phyloP scores from a whole-genome alignment of 306 rosid genomes.

The Abrus precatorius region DNA sequence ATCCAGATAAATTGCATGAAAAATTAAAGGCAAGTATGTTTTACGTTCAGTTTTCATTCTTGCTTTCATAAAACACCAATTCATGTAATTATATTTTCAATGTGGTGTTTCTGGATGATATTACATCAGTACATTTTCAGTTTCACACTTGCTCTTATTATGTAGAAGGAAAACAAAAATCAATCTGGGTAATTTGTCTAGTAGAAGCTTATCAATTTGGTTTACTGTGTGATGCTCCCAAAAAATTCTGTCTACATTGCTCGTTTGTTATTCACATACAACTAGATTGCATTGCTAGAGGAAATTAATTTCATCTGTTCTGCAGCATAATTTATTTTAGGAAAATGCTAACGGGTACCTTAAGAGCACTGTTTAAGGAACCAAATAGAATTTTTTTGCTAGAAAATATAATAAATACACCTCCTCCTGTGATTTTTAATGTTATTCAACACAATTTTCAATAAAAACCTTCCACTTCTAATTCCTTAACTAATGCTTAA shows the following conservation, averaged over 20 bases:
- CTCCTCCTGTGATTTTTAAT: no score
- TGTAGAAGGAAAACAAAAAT: background rate
- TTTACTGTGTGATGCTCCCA: background rate
- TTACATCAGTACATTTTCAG: background rate
- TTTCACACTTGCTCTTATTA: background rate
- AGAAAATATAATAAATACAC: no score
- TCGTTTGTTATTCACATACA: background rate
- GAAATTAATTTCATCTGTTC: background rate
- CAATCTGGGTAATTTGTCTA: background rate
- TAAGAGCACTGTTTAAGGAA: no score
- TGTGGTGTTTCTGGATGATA: background rate
- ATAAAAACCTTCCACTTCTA: no score
- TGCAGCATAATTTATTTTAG: background rate
- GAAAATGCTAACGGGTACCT: no score
- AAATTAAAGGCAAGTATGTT: constrained; percentile 82
- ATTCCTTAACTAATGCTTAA: no score
- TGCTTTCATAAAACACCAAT: background rate
- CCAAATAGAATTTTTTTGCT: no score
- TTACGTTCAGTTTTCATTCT: constrained; percentile 26
- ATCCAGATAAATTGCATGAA: constrained; percentile 75
- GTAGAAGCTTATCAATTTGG: constrained; percentile 5
- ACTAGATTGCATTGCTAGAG: background rate
- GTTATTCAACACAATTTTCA: no score
- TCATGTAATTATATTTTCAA: constrained; percentile 5
- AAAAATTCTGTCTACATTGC: background rate